These are phyloP conservation scores for Chrysosporium keratinophilum DNA, from an alignment of 2,329 filamentous ascomycete species.

Conservation along the genomic window DNA sequence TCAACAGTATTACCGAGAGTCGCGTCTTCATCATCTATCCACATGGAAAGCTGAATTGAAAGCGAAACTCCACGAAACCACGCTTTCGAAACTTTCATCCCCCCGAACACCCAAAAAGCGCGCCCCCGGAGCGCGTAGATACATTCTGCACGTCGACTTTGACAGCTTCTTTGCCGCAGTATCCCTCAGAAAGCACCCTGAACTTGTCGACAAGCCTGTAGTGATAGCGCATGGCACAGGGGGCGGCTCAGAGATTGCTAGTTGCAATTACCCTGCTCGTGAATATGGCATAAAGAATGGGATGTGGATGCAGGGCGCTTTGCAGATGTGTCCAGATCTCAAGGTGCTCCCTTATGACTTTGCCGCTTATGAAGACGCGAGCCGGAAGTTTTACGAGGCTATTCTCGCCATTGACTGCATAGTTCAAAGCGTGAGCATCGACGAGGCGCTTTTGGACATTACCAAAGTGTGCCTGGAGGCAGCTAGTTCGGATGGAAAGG, in stretches of 20 bases:
- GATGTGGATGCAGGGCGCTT: conserved; percentile 97
- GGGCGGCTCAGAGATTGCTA: conserved; percentile 85
- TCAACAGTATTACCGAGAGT: conserved; percentile 90
- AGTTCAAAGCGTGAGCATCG: conserved; percentile 93
- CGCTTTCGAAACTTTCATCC: conserved; percentile 53
- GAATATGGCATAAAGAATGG: conserved; percentile 85
- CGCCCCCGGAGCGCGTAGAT: conserved; percentile 57
- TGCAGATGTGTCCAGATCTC: conserved; percentile 71
- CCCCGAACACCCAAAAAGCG: conserved; percentile 43
- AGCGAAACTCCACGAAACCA: conserved; percentile 69
- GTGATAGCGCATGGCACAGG: conserved; percentile 83
- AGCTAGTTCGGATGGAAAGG: conserved; percentile 54
- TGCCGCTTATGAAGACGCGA: conserved; percentile 85
- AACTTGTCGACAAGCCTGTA: conserved; percentile 66
- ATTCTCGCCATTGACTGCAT: conserved; percentile 69
- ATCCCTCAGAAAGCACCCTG: conserved; percentile 66
- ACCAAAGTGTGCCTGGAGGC: conserved; percentile 58
- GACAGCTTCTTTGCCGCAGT: conserved; percentile 98
- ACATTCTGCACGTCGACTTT: conserved; percentile 93
- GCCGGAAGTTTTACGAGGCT: conserved; percentile 72
- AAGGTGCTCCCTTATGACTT: conserved; percentile 95
- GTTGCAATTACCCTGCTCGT: conserved; percentile 89
- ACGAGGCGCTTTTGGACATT: conserved; percentile 83
- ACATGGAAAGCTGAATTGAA: conserved; percentile 96
- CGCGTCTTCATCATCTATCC: conserved; percentile 84